Conservation (phyloP, 345 rosid species). For the Cochlearia excelsa region DNA sequence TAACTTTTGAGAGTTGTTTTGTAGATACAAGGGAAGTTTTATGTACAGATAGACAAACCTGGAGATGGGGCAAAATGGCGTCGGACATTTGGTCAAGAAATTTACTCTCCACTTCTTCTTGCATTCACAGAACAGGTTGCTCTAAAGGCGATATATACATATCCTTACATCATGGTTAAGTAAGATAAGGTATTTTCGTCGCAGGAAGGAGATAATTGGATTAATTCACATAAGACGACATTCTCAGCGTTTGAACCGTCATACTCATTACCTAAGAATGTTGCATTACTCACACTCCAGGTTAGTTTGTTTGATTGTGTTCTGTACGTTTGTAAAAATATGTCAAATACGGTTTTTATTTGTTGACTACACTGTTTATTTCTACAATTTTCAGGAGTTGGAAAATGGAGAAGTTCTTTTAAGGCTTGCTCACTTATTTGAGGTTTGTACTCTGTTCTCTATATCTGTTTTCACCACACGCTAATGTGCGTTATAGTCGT, state of each 20-base stretch:
- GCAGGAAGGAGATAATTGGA: constrained; percentile 67
- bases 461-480: constrained; percentile 4
- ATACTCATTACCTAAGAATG: constrained; percentile 65
- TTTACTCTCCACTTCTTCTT: constrained; percentile 80
- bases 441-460: constrained; percentile 47
- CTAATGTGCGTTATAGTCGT: constrained; percentile 7
- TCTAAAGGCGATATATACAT: constrained; percentile 2
- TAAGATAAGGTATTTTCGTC: constrained; percentile 14
- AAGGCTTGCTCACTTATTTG: constrained; percentile 88
- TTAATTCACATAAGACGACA: constrained; percentile 46
- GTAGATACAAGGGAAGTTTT: constrained; percentile 78
- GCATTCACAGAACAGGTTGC: constrained; percentile 86
- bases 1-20: constrained; percentile 22
- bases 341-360: background rate
- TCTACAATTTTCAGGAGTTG: constrained; percentile 53
- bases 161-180: background rate
- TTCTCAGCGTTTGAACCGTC: constrained; percentile 74
- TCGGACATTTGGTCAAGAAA: constrained; percentile 76
- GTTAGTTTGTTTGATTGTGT: constrained; percentile 32
- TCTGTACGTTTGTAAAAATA: background rate
- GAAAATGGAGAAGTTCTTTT: constrained; percentile 72
- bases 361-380: constrained; percentile 7
- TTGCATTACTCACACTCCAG: constrained; percentile 87
- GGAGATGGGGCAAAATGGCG: constrained; percentile 98
- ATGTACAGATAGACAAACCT: constrained; percentile 58